A percentile compares a stretch with the other conserved stretches of the same genome.
Conservation (phyloP, 768 basidiomycete species). For the Amanita inopinata region DNA sequence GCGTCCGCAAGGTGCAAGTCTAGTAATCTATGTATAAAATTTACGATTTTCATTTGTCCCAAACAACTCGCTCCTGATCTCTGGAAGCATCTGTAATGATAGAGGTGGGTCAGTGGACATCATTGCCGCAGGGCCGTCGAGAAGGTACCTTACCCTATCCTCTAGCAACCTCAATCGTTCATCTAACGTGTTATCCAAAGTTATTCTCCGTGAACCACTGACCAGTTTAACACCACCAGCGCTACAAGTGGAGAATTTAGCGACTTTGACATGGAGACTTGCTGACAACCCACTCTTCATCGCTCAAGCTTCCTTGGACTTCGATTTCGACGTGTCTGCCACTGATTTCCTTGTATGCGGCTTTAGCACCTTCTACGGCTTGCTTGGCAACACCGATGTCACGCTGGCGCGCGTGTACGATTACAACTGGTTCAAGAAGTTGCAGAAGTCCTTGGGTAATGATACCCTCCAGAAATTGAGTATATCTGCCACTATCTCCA, state of each 20-base stretch:
- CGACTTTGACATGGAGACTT: not conserved
- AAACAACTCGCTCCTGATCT: slow-evolving; percentile 84
- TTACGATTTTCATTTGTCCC: slow-evolving; percentile 88
- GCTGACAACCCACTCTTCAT: slow-evolving; percentile 52
- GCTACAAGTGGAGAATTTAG: slow-evolving; percentile 25
- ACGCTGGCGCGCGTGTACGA: slow-evolving; percentile 54
- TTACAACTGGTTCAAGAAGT: slow-evolving; percentile 67
- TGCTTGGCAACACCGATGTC: slow-evolving; percentile 53
- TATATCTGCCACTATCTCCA: slow-evolving; percentile 55
- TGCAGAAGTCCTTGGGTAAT: slow-evolving; percentile 82
- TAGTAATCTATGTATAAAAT: slow-evolving; percentile 60
- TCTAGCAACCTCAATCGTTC: slow-evolving; percentile 84
- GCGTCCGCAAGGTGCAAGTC: no score
- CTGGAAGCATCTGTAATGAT: slow-evolving; percentile 77
- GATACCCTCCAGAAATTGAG: slow-evolving; percentile 73
- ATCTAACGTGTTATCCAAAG: slow-evolving; percentile 90
- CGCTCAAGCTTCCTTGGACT: slow-evolving; percentile 51
- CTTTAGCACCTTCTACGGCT: slow-evolving; percentile 56
- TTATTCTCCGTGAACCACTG: slow-evolving; percentile 69
- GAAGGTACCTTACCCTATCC: slow-evolving; percentile 53
- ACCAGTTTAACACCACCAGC: slow-evolving; percentile 80
- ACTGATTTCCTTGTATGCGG: slow-evolving; percentile 67
- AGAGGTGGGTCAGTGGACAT: not conserved
- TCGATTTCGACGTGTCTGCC: slow-evolving; percentile 52
- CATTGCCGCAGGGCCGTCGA: not conserved